A percentile compares a stretch with the other conserved stretches of the same genome.
phyloP scores from a whole-genome alignment of 78 protist genomes.

The Bigelowiella natans region DNA sequence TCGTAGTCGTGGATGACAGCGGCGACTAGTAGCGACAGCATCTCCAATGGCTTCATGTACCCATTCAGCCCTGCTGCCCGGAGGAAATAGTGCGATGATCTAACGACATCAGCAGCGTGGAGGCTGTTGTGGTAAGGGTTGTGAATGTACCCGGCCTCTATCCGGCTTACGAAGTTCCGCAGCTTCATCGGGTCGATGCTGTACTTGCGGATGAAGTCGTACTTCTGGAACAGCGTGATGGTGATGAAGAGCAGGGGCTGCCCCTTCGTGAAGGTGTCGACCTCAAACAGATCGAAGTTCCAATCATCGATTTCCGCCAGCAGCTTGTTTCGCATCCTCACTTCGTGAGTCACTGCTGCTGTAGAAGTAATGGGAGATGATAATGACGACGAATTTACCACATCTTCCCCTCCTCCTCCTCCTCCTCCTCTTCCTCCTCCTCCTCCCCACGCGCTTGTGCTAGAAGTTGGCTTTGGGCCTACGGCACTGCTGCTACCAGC shows the following conservation, averaged over 20 bases:
- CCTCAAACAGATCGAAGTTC: neutral
- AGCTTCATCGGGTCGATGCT: neutral
- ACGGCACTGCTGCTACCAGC: too few relatives aligned
- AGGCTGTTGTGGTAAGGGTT: neutral
- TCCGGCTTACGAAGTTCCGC: neutral
- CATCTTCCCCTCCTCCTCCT: too few relatives aligned
- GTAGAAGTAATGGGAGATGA: too few relatives aligned
- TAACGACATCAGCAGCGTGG: neutral
- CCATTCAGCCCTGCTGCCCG: neutral
- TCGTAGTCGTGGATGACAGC: neutral
- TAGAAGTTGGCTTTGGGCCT: too few relatives aligned
- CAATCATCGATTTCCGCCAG: neutral
- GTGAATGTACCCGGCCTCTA: neutral
- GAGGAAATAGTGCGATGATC: neutral
- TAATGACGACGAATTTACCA: too few relatives aligned
- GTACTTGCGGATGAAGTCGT: neutral
- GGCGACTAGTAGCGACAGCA: neutral
- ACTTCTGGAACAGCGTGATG: neutral
- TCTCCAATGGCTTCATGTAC: neutral
- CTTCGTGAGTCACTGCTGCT: too few relatives aligned
- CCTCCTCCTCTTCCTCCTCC: too few relatives aligned
- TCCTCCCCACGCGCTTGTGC: too few relatives aligned
- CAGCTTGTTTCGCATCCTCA: neutral
- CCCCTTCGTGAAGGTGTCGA: neutral
- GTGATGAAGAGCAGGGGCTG: neutral